phyloP scores from a whole-genome alignment of 768 basidiomycete genomes.

The Lactifluus echinatus region DNA sequence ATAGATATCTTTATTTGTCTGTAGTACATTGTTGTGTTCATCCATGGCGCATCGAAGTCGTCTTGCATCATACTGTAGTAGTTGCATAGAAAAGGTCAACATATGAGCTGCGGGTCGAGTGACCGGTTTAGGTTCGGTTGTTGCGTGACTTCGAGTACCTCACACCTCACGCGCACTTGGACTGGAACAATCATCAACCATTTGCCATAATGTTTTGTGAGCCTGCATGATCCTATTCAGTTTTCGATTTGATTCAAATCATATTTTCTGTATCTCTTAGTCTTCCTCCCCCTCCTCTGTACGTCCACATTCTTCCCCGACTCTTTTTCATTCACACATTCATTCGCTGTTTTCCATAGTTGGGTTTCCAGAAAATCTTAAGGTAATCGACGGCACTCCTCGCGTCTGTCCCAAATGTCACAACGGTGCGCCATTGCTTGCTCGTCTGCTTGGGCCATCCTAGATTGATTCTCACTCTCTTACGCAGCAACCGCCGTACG shows the following conservation, averaged over 20 bases:
- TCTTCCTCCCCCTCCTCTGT: slow-evolving; percentile 33
- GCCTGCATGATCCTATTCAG: neutral
- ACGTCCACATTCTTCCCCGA: slow-evolving; percentile 6
- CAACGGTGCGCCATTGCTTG: slow-evolving; percentile 41
- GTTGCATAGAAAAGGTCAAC: neutral
- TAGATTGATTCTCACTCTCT: neutral
- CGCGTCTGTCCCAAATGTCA: slow-evolving; percentile 64
- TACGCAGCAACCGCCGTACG: slow-evolving; percentile 48
- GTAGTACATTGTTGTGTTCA: slow-evolving; percentile 12
- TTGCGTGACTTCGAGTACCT: neutral
- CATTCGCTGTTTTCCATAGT: slow-evolving; percentile 36
- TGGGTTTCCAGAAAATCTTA: slow-evolving; percentile 55
- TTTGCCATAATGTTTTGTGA: slow-evolving; percentile 9
- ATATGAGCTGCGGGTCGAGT: neutral
- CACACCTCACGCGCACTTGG: neutral
- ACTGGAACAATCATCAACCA: neutral
- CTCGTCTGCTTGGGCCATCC: slow-evolving; percentile 3
- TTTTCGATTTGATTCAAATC: neutral
- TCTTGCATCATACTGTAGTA: slow-evolving; percentile 5
- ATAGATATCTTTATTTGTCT: slow-evolving; percentile 22
- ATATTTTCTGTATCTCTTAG: slow-evolving; percentile 17
- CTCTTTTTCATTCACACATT: neutral
- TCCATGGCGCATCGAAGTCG: neutral
- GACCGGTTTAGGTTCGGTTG: neutral
- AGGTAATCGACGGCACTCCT: slow-evolving; percentile 43